phyloP scores from a whole-genome alignment of 495 filamentous ascomycete species.

The Lasiosphaeria ovina region DNA sequence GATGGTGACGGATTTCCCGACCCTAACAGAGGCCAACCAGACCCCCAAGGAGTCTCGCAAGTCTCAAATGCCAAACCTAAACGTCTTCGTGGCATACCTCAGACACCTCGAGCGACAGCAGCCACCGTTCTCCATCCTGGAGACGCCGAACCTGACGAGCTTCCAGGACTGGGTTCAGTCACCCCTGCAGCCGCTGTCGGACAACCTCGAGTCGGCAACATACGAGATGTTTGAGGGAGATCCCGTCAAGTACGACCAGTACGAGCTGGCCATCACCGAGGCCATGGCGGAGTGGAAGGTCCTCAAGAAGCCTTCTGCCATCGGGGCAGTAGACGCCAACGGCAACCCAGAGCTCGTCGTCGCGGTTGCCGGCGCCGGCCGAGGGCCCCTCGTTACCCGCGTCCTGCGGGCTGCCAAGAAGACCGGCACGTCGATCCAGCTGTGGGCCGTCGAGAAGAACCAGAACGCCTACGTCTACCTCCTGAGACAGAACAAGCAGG shows the following conservation, averaged over 20 bases:
- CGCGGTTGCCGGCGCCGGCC: conserved; percentile 88
- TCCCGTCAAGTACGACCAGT: conserved; percentile 95
- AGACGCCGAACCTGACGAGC: conserved; percentile 38
- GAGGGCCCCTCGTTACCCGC: conserved; percentile 85
- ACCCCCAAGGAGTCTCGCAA: conserved; percentile 35
- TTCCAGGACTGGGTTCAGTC: conserved; percentile 93
- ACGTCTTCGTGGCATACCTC: conserved; percentile 73
- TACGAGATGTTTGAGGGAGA: conserved; percentile 99
- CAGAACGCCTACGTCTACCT: conserved; percentile 94
- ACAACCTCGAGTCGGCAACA: conserved; percentile 94
- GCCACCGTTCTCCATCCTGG: conserved; percentile 54
- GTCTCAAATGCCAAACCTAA: conserved; percentile 27
- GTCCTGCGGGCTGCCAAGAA: conserved; percentile 72
- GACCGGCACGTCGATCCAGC: conserved; percentile 73
- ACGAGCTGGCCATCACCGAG: conserved; percentile 77
- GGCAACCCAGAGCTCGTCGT: conserved; percentile 71
- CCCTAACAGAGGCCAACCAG: conserved; percentile 58
- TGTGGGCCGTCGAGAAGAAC: conserved; percentile 97
- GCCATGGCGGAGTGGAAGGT: conserved; percentile 79
- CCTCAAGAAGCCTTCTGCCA: conserved; percentile 67
- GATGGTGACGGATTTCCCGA: conserved; percentile 54
- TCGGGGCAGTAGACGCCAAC: conserved; percentile 25
- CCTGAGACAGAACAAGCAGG: conserved; percentile 73
- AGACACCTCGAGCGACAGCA: conserved; percentile 81
- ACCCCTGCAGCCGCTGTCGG: conserved; percentile 88